These are phyloP conservation scores for Selenicereus undatus DNA, from an alignment of 148 eudicot genomes.

Conservation along the genomic window DNA sequence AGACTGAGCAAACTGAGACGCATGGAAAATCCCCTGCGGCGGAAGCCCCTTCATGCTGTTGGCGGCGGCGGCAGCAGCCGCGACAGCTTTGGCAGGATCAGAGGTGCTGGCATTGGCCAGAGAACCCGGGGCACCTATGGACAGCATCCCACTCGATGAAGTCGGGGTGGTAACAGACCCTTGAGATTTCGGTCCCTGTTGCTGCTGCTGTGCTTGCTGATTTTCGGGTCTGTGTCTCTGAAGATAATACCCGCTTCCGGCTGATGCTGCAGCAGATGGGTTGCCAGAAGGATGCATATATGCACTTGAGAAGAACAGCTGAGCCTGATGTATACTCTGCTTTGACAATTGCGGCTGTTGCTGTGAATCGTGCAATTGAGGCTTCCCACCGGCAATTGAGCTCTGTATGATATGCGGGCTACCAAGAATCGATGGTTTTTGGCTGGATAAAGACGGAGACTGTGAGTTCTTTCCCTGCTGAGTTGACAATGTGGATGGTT, in stretches of 20 bases:
- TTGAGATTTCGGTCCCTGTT: constrained; percentile 30
- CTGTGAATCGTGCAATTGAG: constrained; percentile 48
- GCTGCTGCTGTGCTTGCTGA: constrained; percentile 44
- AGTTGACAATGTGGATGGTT: constrained; percentile 51
- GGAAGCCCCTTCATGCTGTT: constrained; percentile 51
- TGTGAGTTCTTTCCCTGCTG: constrained; percentile 55
- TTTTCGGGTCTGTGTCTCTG: constrained; percentile 54
- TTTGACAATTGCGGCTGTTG: constrained; percentile 48
- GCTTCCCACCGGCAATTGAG: constrained; percentile 35
- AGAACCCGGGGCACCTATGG: constrained; percentile 43
- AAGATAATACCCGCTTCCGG: constrained; percentile 51
- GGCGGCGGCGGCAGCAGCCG: constrained; percentile 47
- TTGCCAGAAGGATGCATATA: constrained; percentile 53
- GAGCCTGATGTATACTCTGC: constrained; percentile 53
- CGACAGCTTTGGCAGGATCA: constrained; percentile 77
- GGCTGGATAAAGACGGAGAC: constrained; percentile 37
- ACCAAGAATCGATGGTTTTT: constrained; percentile 71
- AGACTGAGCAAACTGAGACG: constrained; percentile 57
- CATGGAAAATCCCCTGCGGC: constrained; percentile 45
- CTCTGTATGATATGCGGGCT: constrained; percentile 53
- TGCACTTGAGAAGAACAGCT: constrained; percentile 47
- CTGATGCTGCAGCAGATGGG: constrained; percentile 26
- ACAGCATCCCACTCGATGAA: constrained; percentile 67
- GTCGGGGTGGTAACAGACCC: constrained; percentile 31
- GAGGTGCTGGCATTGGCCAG: constrained; percentile 36